These are phyloP conservation scores for Mortierella hygrophila DNA, from an alignment of 192 early-diverging fungal genomes.

Conservation along the genomic window DNA sequence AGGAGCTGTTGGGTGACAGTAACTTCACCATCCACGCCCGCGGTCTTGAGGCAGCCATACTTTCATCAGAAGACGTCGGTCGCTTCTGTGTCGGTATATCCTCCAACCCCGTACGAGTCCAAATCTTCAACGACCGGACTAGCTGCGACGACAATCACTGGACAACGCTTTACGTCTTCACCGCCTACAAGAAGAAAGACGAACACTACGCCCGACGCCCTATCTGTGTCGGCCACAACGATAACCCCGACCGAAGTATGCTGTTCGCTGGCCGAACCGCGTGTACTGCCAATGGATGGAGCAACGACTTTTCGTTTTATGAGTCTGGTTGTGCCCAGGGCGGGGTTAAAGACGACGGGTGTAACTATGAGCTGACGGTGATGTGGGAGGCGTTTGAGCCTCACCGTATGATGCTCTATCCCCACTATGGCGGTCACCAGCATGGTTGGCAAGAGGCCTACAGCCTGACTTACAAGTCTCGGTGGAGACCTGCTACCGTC, in stretches of 20 bases:
- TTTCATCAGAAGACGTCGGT: background rate
- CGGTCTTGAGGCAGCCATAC: too few relatives aligned
- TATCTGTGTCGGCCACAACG: background rate
- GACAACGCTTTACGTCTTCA: background rate
- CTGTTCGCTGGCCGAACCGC: background rate
- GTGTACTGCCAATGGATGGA: background rate
- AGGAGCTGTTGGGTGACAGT: too few relatives aligned
- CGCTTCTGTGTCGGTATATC: background rate
- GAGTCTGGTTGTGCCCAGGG: background rate
- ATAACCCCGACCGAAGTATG: background rate
- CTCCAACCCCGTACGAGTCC: background rate
- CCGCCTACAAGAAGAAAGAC: background rate
- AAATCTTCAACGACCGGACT: background rate
- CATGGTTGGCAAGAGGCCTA: background rate
- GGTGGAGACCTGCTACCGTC: too few relatives aligned
- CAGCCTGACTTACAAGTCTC: background rate
- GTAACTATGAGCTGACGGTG: background rate
- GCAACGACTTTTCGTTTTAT: background rate
- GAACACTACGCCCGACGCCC: background rate
- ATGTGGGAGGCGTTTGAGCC: background rate
- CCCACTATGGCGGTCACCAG: background rate
- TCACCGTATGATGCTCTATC: background rate
- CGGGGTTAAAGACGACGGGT: background rate
- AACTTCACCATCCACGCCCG: too few relatives aligned
- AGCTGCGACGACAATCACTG: background rate